Evolutionary conservation across 140 eudicot genomes (phyloP).

Genomic region (Flaveria floridana): DNA sequence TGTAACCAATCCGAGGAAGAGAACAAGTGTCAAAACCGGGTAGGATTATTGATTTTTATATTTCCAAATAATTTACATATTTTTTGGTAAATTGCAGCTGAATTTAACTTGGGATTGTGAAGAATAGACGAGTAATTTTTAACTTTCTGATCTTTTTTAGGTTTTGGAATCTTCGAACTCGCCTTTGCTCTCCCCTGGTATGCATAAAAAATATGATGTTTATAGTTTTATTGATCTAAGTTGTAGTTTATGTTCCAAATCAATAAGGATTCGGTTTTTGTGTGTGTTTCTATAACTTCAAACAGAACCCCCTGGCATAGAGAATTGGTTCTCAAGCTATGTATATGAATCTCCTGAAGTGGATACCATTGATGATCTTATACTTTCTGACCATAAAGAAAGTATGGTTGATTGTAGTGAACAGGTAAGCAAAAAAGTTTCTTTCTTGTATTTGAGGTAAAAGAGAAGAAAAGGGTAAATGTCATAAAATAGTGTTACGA

Average conservation of each 20-base stretch:
- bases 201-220: conserved; percentile 10
- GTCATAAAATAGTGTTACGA: background rate
- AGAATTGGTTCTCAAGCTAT: conserved; percentile 74
- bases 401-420: conserved; percentile 12
- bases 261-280: background rate
- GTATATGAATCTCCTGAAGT: conserved; percentile 66
- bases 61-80: too few relatives aligned
- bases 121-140: background rate
- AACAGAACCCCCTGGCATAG: conserved; percentile 68
- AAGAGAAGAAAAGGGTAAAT: background rate
- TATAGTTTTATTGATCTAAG: background rate
- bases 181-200: conserved; percentile 56
- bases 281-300: conserved; percentile 7
- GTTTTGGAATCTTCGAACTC: conserved; percentile 42
- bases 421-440: conserved; percentile 10
- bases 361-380: conserved; percentile 38
- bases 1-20: conserved; percentile 19
- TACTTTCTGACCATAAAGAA: conserved; percentile 30
- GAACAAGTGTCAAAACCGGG: conserved; percentile 30
- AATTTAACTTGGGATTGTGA: background rate
- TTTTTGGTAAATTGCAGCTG: background rate
- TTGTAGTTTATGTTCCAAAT: background rate
- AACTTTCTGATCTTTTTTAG: conserved; percentile 32
- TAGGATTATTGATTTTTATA: background rate
- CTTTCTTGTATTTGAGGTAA: background rate